Evolutionary conservation across 805 yeast species (phyloP), one percentile per base, ranked within the genome.

Genomic region (Ogataea pilisensis): DNA sequence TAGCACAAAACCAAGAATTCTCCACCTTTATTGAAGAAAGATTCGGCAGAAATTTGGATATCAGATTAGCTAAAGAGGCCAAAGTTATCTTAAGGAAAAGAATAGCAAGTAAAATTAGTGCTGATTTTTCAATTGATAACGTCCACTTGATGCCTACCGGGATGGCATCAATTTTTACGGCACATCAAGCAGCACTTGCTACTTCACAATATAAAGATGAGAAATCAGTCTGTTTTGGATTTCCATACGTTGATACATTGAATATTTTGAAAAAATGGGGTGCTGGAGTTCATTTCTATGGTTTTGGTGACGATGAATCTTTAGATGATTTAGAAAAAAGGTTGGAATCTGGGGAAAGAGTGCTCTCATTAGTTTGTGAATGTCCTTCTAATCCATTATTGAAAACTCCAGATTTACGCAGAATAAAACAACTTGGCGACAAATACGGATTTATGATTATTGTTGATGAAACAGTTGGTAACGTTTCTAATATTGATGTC

Each of bases 341-440:
- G 36, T 71, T 93, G 43, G 76, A 73, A 40, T 45, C 74, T 0
- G 89, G 89, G 14, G 82, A 77, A 49, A 76, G 73, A 44, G 78
- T 86, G n/a, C 60, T 85, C 50, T 85, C 86, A 0, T 72, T 93
- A 29, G 86, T 87, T 57, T 84, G 96, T 59, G 99, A 93, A 63
- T 83, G 95, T 45, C 99, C 99, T 1, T 84, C 96, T 0, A 90
- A 90, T 61, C 98, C 98, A n/a, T 67, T 90, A 45, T 68, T 95
- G 46, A 84, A 80, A 55, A 84, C 95, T 34, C 95, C 96, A 1
- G 78, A 95, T 58, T 66, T 93, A 54, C 59, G 60, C 31, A 75
- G 80, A 51, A 75, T 89, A 43, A 73, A 82, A 41, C 58, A 70
- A 40, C 70, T 93, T 40, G 80, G 95, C 3, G 77, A 77, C 44